Evolutionary conservation across 805 yeast species (phyloP).

Genomic region (Hyphopichia homilentoma): DNA sequence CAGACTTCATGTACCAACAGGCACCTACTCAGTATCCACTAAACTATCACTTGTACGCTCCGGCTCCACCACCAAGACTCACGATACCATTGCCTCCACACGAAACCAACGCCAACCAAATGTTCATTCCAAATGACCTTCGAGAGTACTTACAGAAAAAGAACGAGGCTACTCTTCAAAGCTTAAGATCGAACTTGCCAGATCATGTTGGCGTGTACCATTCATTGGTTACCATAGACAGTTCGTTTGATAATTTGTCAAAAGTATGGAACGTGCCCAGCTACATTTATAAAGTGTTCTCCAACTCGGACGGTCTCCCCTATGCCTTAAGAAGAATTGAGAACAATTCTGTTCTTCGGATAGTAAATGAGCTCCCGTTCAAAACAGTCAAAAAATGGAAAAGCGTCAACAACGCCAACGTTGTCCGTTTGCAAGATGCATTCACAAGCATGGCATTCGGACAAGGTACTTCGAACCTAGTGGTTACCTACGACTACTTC

Average conservation of each 20-base stretch:
- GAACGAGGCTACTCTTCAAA: constrained; percentile 77
- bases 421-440: constrained; percentile 71
- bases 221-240: constrained; percentile 79
- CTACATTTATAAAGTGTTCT: constrained; percentile 73
- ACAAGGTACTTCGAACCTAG: constrained; percentile 56
- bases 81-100: constrained; percentile 59
- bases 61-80: constrained; percentile 76
- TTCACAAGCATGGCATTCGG: constrained; percentile 87
- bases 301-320: constrained; percentile 71
- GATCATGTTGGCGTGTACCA: constrained; percentile 67
- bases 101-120: constrained; percentile 62
- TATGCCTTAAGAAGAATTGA: constrained; percentile 77
- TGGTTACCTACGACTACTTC: constrained; percentile 79
- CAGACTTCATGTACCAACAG: constrained; percentile 17
- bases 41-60: constrained; percentile 87
- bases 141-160: constrained; percentile 68
- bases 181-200: constrained; percentile 47
- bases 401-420: constrained; percentile 47
- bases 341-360: constrained; percentile 13
- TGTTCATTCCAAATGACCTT: constrained; percentile 70
- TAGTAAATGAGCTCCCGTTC: constrained; percentile 52
- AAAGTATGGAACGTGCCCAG: constrained; percentile 51
- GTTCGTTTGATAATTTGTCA: constrained; percentile 26
- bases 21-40: constrained; percentile 42
- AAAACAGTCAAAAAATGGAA: constrained; percentile 66